phyloP scores from a whole-genome alignment of 2,329 filamentous ascomycete genomes.

The Nannizziopsis arthrosporioides region DNA sequence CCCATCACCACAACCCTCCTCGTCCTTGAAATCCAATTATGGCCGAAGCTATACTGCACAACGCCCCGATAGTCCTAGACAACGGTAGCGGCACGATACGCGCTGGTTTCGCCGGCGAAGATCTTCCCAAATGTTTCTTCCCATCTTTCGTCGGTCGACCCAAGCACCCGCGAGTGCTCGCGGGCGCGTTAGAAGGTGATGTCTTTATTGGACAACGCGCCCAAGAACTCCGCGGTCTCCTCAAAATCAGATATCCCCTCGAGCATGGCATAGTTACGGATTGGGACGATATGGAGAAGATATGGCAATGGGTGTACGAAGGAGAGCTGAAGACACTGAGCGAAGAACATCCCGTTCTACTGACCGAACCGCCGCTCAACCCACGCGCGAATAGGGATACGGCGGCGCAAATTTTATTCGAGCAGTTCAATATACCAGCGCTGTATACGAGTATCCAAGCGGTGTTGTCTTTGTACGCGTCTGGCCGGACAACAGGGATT shows the following conservation, averaged over 20 bases:
- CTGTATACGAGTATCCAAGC: constrained; percentile 96
- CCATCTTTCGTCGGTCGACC: constrained; percentile 93
- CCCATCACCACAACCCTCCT: constrained; percentile 5
- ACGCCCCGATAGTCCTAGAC: constrained; percentile 96
- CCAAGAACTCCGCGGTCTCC: constrained; percentile 75
- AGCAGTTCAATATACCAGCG: constrained; percentile 96
- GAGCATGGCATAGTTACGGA: constrained; percentile 98
- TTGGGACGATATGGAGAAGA: constrained; percentile 99
- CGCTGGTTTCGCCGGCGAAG: constrained; percentile 91
- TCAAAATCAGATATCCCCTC: constrained; percentile 91
- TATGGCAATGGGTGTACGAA: constrained; percentile 96
- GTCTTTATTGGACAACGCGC: constrained; percentile 92
- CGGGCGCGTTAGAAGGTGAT: constrained; percentile 92
- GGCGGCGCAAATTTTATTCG: constrained; percentile 93
- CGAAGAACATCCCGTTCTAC: constrained; percentile 94
- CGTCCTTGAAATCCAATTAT: constrained; percentile 28
- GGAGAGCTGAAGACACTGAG: constrained; percentile 93
- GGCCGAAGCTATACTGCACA: constrained; percentile 65
- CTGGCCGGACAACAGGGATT: constrained; percentile 87
- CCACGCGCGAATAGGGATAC: constrained; percentile 91
- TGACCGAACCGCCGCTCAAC: constrained; percentile 93
- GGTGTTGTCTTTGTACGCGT: constrained; percentile 89
- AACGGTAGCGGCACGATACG: constrained; percentile 97
- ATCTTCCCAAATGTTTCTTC: constrained; percentile 92
- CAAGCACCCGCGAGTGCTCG: constrained; percentile 87